Base-by-base conservation (phyloP, 495 filamentous ascomycete genomes). In the Penicillium angulare region DNA sequence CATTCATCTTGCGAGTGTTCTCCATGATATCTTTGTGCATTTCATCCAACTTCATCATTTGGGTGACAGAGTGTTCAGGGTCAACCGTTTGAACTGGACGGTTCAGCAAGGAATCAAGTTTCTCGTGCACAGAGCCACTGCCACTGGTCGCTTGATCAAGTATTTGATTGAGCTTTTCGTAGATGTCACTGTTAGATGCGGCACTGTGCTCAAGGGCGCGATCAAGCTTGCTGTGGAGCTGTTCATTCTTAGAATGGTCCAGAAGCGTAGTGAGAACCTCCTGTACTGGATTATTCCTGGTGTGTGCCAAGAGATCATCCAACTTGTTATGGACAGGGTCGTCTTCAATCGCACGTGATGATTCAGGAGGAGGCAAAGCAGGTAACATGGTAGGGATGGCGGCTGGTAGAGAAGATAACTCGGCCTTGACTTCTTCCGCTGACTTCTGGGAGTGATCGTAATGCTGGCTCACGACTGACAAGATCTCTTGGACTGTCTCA, bases 1-100 rank as follows among this genome's bases (percentile, higher is more conserved):
- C 82, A n/a, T 85, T 84, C 56, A 99, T 86, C 59, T 89, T 88
- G 18, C 82, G 83, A 0, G 92, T 87, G n/a, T 89, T 96, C 36
- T 83, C 75, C 64, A 88, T 85, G 35, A 99, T 90, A 53, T 96
- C 86, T 59, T 86, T 78, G 63, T 96, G 90, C 55, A 97, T 92
- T 60, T 90, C 81, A 56, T 95, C 89, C 7, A 99, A 79, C 42
- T 89, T 87, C 52, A 86, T 85, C 45, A 86, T 82, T 53, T 89
- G 84, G 8, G 67, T 73, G 34, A 72, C 64, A n/a, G 71, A 71
- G n/a, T 72, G 65, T 18, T 72, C 74, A 1, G 57, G 63, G 24
- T 73, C 67, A 7, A 60, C 59, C 4, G 66, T 59, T 46, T 63
- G 32, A 8, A 24, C 39, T 0, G 64, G 54, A 1, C 57, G 69